These are phyloP conservation scores for Beauveria medogensis DNA, from an alignment of 2,329 filamentous ascomycete species.

Conservation along the genomic window DNA sequence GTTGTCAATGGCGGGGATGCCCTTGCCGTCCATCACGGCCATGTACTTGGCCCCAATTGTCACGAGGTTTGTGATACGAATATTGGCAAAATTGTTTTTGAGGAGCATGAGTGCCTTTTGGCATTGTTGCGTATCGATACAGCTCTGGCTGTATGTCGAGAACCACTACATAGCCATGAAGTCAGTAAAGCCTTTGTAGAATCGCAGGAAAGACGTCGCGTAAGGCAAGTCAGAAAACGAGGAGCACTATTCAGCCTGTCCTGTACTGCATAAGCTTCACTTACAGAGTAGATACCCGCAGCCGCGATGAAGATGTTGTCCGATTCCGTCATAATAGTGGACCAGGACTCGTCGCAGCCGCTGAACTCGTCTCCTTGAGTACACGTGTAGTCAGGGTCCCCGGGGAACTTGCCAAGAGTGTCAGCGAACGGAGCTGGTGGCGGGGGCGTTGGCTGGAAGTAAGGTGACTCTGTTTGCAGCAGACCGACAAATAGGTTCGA, in stretches of 20 bases:
- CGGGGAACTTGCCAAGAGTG: neutral
- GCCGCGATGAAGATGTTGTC: slow-evolving; percentile 17
- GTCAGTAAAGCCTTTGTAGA: no score
- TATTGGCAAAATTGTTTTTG: slow-evolving; percentile 16
- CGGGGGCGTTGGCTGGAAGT: slow-evolving; percentile 38
- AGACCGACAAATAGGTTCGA: slow-evolving; percentile 46
- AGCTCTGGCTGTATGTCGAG: slow-evolving; percentile 16
- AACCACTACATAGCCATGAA: slow-evolving; percentile 16
- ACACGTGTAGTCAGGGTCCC: neutral
- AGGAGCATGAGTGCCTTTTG: slow-evolving; percentile 18
- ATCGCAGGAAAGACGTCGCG: no score
- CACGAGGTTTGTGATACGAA: slow-evolving; percentile 20
- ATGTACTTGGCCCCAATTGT: slow-evolving; percentile 25
- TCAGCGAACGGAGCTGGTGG: slow-evolving; percentile 16
- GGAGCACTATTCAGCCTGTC: no score
- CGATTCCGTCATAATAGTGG: slow-evolving; percentile 13
- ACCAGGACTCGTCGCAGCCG: slow-evolving; percentile 19
- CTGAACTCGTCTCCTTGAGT: slow-evolving; percentile 3
- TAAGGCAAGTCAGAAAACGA: no score
- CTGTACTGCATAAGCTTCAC: no score
- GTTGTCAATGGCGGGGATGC: slow-evolving; percentile 21
- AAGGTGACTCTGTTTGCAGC: slow-evolving; percentile 62
- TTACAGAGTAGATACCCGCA: slow-evolving; percentile 19
- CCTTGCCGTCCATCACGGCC: slow-evolving; percentile 18
- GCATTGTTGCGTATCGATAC: slow-evolving; percentile 18